Evolutionary conservation across 139 green algal species (phyloP).

Genomic region (Chlamydomonas asymmetrica): DNA sequence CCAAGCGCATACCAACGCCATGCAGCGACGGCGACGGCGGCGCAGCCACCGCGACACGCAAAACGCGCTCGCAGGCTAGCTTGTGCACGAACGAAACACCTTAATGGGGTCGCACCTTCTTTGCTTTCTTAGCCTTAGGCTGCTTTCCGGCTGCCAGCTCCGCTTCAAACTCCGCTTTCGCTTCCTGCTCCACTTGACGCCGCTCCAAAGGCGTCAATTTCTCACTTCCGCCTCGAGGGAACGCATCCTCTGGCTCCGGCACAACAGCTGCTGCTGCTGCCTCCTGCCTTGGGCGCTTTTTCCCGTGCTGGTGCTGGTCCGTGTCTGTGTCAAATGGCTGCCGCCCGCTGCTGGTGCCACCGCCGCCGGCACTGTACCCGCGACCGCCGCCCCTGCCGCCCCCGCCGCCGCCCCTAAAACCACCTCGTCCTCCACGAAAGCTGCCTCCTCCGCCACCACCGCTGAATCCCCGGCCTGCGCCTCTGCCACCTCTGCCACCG

Average conservation of each 20-base stretch:
- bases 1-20: not conserved
- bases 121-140: constrained; percentile 8
- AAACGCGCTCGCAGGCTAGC: not conserved
- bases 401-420: too few relatives aligned
- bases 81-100: not conserved
- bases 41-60: not conserved
- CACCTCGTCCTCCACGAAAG: too few relatives aligned
- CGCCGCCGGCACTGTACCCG: too few relatives aligned
- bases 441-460: too few relatives aligned
- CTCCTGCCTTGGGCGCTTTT: too few relatives aligned
- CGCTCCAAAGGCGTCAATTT: constrained; percentile 62
- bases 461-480: too few relatives aligned
- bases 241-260: constrained; percentile 61
- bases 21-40: not conserved
- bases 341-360: too few relatives aligned
- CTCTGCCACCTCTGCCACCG: too few relatives aligned
- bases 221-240: constrained; percentile 69
- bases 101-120: constrained; percentile 10
- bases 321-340: too few relatives aligned
- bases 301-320: too few relatives aligned
- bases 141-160: constrained; percentile 48
- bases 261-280: not conserved
- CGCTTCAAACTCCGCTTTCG: constrained; percentile 55
- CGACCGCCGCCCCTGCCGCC: too few relatives aligned
- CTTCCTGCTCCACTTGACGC: constrained; percentile 57